These are phyloP conservation scores for Turnera subulata DNA, from an alignment of 345 rosid genomes.

Conservation along the genomic window DNA sequence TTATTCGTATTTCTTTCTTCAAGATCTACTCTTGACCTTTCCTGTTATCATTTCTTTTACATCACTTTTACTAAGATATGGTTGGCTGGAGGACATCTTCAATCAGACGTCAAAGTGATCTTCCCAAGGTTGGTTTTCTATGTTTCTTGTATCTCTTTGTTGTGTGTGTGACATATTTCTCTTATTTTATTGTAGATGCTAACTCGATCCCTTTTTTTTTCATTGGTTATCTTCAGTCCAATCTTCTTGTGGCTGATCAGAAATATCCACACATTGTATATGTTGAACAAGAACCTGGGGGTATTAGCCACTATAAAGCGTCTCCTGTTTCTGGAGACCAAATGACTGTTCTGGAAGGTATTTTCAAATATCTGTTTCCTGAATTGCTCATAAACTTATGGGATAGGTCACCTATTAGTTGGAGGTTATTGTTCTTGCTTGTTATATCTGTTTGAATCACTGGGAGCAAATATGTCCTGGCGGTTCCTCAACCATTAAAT, in stretches of 20 bases:
- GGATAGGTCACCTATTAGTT: no score
- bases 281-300: slow-evolving; percentile 32
- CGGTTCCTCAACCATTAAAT: no score
- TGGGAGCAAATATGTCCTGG: no score
- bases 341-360: slow-evolving; percentile 72
- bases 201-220: background rate
- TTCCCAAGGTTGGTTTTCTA: slow-evolving; percentile 55
- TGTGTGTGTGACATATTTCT: slow-evolving; percentile 1
- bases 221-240: slow-evolving; percentile 42
- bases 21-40: slow-evolving; percentile 1
- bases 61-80: slow-evolving; percentile 33
- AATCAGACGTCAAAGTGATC: slow-evolving; percentile 49
- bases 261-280: slow-evolving; percentile 66
- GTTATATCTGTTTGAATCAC: no score
- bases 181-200: background rate
- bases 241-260: slow-evolving; percentile 40
- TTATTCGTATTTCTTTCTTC: slow-evolving; percentile 7
- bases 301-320: slow-evolving; percentile 18
- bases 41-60: background rate
- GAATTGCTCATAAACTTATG: slow-evolving; percentile 1
- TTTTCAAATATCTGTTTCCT: slow-evolving; percentile 16
- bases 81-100: slow-evolving; percentile 99
- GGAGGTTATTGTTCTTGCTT: no score
- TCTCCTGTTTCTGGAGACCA: slow-evolving; percentile 34
- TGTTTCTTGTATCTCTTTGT: slow-evolving; percentile 9